Percentiles rank a stretch among this genome's conserved stretches.
Conservation (phyloP, 1,139 yeast genomes). For the Pneumocystis oryctolagi region DNA sequence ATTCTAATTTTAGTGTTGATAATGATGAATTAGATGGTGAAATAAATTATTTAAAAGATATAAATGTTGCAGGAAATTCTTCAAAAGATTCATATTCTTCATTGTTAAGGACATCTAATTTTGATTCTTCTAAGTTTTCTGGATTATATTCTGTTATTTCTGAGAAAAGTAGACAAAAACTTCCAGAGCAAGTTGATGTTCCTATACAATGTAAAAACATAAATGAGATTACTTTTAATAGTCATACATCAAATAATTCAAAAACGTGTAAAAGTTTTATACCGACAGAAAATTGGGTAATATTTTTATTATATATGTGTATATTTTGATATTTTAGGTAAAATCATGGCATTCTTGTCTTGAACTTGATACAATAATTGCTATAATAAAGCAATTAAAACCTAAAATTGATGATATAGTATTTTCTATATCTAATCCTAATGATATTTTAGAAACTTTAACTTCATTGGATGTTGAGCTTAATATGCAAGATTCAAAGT, state of each 20-base stretch:
- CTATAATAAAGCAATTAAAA: conserved; percentile 7
- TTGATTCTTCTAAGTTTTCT: neutral
- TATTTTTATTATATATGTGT: conserved; percentile 3
- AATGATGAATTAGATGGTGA: conserved; percentile 23
- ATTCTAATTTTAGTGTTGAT: conserved; percentile 11
- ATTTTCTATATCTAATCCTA: conserved; percentile 8
- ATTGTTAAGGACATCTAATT: neutral
- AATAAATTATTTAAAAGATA: conserved; percentile 17
- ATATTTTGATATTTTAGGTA: conserved; percentile 5
- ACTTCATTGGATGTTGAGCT: neutral
- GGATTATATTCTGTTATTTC: conserved; percentile 48
- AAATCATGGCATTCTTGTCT: conserved; percentile 14
- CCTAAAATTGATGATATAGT: conserved; percentile 2
- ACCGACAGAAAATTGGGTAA: conserved; percentile 1
- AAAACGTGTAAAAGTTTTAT: neutral
- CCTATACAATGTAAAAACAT: conserved; percentile 3
- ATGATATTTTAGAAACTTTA: conserved; percentile 7
- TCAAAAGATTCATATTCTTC: neutral
- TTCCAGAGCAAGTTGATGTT: conserved; percentile 30
- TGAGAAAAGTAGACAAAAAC: conserved; percentile 42
- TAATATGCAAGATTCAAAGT: neutral
- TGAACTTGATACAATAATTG: conserved; percentile 12
- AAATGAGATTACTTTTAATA: conserved; percentile 13
- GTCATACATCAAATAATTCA: neutral
- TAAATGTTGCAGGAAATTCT: conserved; percentile 13